These are phyloP conservation scores for Candida suzukii DNA, from an alignment of 805 yeast species.

Conservation along the genomic window DNA sequence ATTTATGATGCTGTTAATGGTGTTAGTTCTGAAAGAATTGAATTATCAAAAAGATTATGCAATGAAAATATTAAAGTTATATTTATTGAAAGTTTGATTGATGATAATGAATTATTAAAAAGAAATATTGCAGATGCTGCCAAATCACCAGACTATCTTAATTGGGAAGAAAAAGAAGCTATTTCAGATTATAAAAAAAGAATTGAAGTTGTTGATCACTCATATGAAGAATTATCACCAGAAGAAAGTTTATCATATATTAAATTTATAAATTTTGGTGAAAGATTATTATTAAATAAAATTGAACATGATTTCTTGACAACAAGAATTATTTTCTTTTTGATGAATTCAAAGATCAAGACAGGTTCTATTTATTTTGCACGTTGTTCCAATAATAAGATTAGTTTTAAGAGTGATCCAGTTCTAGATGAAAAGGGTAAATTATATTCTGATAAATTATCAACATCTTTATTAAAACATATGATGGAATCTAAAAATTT, in stretches of 20 bases:
- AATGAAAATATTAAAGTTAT: constrained; percentile 63
- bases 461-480: constrained; percentile 43
- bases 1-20: constrained; percentile 95
- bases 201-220: constrained; percentile 58
- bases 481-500: constrained; percentile 22
- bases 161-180: constrained; percentile 71
- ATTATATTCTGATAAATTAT: constrained; percentile 57
- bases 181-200: constrained; percentile 69
- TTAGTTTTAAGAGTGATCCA: constrained; percentile 69
- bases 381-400: constrained; percentile 56
- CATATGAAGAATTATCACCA: constrained; percentile 67
- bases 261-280: constrained; percentile 88
- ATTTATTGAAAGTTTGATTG: constrained; percentile 83
- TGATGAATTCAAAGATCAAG: constrained; percentile 86
- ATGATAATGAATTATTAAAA: constrained; percentile 59
- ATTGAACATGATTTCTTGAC: constrained; percentile 83
- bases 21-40: constrained; percentile 55
- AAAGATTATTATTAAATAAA: constrained; percentile 69
- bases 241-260: constrained; percentile 56
- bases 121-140: constrained; percentile 81
- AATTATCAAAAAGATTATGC: constrained; percentile 47
- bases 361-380: constrained; percentile 92
- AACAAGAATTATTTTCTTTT: constrained; percentile 83
- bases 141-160: constrained; percentile 78
- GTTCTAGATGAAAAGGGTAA: constrained; percentile 71